Base-by-base conservation (phyloP, 2,329 filamentous ascomycete species). In the Colletotrichum musae region DNA sequence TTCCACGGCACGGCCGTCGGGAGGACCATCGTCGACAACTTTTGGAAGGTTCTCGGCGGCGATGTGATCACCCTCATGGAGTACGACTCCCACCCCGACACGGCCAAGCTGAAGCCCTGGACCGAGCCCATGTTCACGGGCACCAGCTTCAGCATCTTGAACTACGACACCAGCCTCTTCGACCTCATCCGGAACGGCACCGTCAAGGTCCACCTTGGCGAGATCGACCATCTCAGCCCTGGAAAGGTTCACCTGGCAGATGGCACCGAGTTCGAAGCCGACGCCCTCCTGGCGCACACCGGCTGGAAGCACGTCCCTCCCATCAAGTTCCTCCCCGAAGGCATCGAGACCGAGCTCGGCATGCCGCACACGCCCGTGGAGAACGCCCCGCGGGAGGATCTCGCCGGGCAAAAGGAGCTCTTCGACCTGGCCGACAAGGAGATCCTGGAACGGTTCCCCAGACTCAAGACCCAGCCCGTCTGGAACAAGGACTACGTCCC, bases 1-100 rank as follows among this genome's bases (percentile, higher is more conserved):
- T 80, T 90, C 50, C 89, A 92, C 71, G 81, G 83, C 18, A 91
- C 88, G 0, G 78, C 81, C 41, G 58, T 91, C 2, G 90, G 90
- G 2, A 83, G 88, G 1, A 80, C 80, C 58, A 76, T 92, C 15
- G 85, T 88, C 2, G 80, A 86, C 43, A 75, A 76, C 0, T 91
- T 92, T 75, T 92, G 89, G 89, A 78, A 77, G 7, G 80, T 88
- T 0, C 78, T 92, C 0, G 84, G 82, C 6, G 81, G 81, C 65
- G 90, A 92, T 73, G 84, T 90, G 0, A 76, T 88, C 6, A 75
- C 79, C 1, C 75, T 87, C 5, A 88, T 87, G 74, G 83, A 82
- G 21, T 90, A 87, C 73, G 84, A 89, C 72, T 77, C 78, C 1
- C 85, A 89, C 64, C 85, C 86, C 0, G 83, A 88, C 72, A 84